These are phyloP conservation scores for Suillus weaverae DNA, from an alignment of 768 basidiomycete species.

Conservation along the genomic window DNA sequence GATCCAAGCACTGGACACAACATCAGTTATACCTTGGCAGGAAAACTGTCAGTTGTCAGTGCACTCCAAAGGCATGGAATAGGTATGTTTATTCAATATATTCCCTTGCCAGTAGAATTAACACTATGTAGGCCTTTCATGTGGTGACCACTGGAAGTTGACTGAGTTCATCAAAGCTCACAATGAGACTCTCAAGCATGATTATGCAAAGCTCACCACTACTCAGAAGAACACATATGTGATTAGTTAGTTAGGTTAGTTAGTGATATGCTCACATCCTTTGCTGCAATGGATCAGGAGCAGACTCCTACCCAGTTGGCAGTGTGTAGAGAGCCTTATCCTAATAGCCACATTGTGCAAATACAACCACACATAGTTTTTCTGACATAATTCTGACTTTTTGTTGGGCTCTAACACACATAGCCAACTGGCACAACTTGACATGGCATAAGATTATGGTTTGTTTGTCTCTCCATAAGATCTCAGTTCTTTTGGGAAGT, in stretches of 20 bases:
- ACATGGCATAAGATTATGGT: constrained; percentile 1
- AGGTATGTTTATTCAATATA: background rate
- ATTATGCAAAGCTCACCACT: background rate
- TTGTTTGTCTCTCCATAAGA: no score
- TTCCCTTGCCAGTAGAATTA: background rate
- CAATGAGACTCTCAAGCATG: background rate
- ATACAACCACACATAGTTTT: no score
- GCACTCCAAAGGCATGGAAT: background rate
- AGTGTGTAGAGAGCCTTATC: no score
- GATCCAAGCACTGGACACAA: no score
- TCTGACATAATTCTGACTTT: no score
- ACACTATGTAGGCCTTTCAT: background rate
- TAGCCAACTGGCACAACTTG: no score
- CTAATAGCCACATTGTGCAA: no score
- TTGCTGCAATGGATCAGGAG: constrained; percentile 2
- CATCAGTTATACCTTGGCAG: no score
- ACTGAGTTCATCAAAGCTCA: background rate
- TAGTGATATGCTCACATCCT: background rate
- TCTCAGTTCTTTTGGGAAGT: no score
- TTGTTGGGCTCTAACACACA: no score
- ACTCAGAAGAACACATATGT: background rate
- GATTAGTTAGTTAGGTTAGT: background rate
- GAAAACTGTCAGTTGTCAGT: no score
- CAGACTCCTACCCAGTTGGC: no score
- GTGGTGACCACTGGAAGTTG: background rate